Conservation (phyloP, 2,329 filamentous ascomycete genomes). For the Alternaria sp. region DNA sequence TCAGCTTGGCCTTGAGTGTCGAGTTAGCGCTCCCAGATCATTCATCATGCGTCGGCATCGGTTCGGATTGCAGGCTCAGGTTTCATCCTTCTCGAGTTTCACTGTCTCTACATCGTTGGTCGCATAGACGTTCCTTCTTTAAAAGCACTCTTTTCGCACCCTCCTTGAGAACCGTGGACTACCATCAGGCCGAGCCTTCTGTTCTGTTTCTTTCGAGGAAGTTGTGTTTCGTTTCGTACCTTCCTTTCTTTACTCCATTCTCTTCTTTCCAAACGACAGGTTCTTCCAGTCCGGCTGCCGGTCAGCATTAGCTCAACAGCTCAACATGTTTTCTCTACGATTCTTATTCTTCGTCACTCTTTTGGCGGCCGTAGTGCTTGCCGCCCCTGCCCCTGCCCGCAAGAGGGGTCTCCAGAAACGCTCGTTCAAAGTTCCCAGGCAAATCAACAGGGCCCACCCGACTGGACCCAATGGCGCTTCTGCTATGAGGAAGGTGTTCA, state of each 20-base stretch:
- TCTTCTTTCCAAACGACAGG: slow-evolving; percentile 26
- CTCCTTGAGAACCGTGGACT: slow-evolving; percentile 31
- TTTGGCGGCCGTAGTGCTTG: slow-evolving; percentile 56
- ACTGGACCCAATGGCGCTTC: slow-evolving; percentile 60
- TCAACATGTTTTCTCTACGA: slow-evolving; percentile 45
- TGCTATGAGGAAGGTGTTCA: slow-evolving; percentile 70
- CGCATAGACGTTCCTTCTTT: slow-evolving; percentile 31
- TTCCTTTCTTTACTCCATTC: slow-evolving; percentile 23
- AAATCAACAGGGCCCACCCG: slow-evolving; percentile 62
- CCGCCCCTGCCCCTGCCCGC: slow-evolving; percentile 50
- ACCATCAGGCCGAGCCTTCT: slow-evolving; percentile 41
- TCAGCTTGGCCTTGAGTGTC: slow-evolving; percentile 16
- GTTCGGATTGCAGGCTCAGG: slow-evolving; percentile 16
- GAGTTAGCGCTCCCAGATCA: slow-evolving; percentile 25
- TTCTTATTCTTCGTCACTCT: slow-evolving; percentile 56
- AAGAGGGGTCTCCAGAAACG: slow-evolving; percentile 55
- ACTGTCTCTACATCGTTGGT: slow-evolving; percentile 14
- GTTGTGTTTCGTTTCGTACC: slow-evolving; percentile 28
- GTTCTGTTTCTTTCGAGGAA: slow-evolving; percentile 28
- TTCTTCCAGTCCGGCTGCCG: slow-evolving; percentile 44
- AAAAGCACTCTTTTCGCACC: slow-evolving; percentile 34
- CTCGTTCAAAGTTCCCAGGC: slow-evolving; percentile 68
- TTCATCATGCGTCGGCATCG: slow-evolving; percentile 27
- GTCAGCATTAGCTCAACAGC: slow-evolving; percentile 45
- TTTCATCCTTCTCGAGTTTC: slow-evolving; percentile 31